These are phyloP conservation scores for Logfia minima DNA, from an alignment of 129 eudicot genomes.

Conservation along the genomic window DNA sequence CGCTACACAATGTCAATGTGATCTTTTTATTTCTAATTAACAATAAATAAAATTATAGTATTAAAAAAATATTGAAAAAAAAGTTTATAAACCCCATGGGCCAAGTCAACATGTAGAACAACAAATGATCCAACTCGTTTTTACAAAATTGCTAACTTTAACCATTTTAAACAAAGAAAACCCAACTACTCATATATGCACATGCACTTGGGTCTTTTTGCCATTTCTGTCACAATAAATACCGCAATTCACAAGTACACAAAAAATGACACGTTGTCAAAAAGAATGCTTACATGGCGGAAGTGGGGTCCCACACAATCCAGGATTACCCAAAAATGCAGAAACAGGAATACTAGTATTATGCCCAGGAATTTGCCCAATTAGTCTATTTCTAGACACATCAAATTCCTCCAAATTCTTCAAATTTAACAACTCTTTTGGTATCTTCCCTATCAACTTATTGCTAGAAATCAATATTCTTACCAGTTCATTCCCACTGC, in stretches of 20 bases:
- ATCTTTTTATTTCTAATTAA: no score
- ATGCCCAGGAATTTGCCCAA: constrained; percentile 68
- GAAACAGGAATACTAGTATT: constrained; percentile 54
- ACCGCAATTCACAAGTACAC: neutral
- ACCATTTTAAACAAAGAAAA: no score
- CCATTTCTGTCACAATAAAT: neutral
- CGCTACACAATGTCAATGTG: no score
- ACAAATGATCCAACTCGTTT: no score
- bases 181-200: neutral
- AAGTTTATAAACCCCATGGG: neutral
- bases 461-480: constrained; percentile 47
- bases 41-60: no score
- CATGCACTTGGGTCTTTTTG: neutral
- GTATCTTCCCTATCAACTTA: constrained; percentile 56
- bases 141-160: neutral
- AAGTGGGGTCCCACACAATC: constrained; percentile 86
- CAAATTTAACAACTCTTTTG: constrained; percentile 49
- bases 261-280: constrained; percentile 7
- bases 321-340: constrained; percentile 69
- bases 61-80: no score
- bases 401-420: constrained; percentile 47
- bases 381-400: constrained; percentile 56
- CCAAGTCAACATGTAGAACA: neutral
- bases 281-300: constrained; percentile 59
- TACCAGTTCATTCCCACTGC: constrained; percentile 34